Percentiles rank a stretch among this genome's conserved stretches.
Conservation (phyloP, 2,329 filamentous ascomycete genomes). For the Alternaria angustiovoidea region DNA sequence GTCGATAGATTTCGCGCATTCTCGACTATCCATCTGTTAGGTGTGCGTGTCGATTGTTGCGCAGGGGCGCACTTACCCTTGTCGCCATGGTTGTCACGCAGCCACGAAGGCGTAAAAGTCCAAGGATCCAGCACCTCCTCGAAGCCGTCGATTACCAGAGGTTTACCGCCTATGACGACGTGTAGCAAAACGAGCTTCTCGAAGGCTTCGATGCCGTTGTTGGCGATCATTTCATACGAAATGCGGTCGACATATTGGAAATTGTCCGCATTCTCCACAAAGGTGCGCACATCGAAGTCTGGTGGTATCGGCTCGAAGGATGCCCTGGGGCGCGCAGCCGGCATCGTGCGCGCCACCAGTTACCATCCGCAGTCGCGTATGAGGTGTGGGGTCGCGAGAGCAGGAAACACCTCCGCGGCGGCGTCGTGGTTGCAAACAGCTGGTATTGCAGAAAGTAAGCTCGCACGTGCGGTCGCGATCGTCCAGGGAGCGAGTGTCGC, state of each 20-base stretch:
- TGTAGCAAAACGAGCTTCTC: conserved; percentile 85
- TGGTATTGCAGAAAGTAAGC: background rate
- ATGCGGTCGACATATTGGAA: conserved; percentile 89
- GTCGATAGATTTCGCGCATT: conserved; percentile 81
- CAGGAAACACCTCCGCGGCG: conserved; percentile 5
- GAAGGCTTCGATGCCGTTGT: conserved; percentile 79
- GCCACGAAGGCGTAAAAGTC: conserved; percentile 83
- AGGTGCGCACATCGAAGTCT: conserved; percentile 75
- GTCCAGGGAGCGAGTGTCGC: background rate
- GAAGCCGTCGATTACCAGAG: conserved; percentile 91
- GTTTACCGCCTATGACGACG: conserved; percentile 84
- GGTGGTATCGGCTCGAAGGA: conserved; percentile 93
- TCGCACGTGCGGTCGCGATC: background rate
- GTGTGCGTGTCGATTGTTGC: conserved; percentile 27
- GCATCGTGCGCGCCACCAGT: conserved; percentile 64
- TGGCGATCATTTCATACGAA: conserved; percentile 77
- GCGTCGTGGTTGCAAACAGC: background rate
- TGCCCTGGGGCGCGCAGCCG: conserved; percentile 78
- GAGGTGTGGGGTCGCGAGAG: background rate
- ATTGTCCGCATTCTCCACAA: conserved; percentile 82
- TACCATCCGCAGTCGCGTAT: conserved; percentile 21
- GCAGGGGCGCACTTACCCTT: conserved; percentile 67
- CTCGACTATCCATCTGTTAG: conserved; percentile 67
- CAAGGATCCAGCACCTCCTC: conserved; percentile 75
- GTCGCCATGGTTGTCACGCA: conserved; percentile 78